phyloP scores from a whole-genome alignment of 306 rosid genomes.

The Cucurbita maxima region DNA sequence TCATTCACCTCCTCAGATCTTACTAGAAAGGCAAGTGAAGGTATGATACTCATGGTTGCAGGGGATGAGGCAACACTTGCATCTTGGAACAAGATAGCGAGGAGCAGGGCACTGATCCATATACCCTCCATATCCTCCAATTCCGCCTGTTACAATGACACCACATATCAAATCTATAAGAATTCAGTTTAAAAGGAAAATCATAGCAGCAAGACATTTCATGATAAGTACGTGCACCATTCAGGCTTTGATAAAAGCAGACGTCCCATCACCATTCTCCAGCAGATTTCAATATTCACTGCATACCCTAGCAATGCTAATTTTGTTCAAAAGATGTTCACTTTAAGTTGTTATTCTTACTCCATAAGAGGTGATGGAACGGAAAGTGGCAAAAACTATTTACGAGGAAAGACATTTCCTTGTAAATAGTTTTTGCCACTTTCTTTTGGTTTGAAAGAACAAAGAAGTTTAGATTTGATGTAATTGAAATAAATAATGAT shows the following conservation, averaged over 20 bases:
- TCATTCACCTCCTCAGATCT: conserved; percentile 76
- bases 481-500: not conserved
- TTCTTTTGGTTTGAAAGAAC: not conserved
- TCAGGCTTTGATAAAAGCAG: not conserved
- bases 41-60: conserved; percentile 55
- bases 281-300: not conserved
- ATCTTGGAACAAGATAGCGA: conserved; percentile 81
- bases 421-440: not conserved
- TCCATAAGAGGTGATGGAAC: not conserved
- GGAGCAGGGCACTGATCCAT: conserved; percentile 80
- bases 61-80: conserved; percentile 39
- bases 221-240: not conserved
- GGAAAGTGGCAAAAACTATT: not conserved
- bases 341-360: not conserved
- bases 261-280: not conserved
- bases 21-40: conserved; percentile 62
- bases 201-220: not conserved
- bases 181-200: not conserved
- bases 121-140: conserved; percentile 75
- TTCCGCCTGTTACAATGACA: conserved; percentile 50
- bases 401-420: not conserved
- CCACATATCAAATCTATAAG: conserved; percentile 15
- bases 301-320: not conserved
- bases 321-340: not conserved
- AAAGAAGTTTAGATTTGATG: not conserved